Percentiles rank a stretch among this genome's conserved stretches.
These are phyloP conservation scores for Pestalotiopsis sp. DNA, from an alignment of 2,329 filamentous ascomycete genomes.

Conservation along the genomic window DNA sequence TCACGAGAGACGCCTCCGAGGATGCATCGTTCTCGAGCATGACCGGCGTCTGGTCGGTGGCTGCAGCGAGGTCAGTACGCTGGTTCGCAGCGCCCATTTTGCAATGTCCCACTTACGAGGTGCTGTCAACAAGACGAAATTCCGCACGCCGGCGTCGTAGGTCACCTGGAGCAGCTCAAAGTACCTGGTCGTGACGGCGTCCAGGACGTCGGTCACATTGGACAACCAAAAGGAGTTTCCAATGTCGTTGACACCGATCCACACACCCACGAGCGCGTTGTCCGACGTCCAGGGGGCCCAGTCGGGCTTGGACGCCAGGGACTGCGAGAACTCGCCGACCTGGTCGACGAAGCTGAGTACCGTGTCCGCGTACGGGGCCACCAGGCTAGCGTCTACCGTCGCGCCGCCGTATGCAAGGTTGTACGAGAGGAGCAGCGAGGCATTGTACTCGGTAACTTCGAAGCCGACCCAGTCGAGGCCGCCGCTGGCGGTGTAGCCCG, in stretches of 20 bases:
- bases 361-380: constrained; percentile 47
- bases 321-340: constrained; percentile 31
- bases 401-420: constrained; percentile 48
- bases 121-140: constrained; percentile 22
- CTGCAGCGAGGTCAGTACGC: background rate
- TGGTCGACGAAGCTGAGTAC: constrained; percentile 44
- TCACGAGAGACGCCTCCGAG: background rate
- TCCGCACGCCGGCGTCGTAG: constrained; percentile 20
- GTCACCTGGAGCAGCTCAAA: constrained; percentile 21
- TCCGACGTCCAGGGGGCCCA: constrained; percentile 20
- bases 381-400: constrained; percentile 44
- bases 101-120: constrained; percentile 21
- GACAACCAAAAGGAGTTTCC: constrained; percentile 31
- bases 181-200: constrained; percentile 19
- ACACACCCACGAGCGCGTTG: constrained; percentile 28
- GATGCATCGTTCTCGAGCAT: constrained; percentile 3
- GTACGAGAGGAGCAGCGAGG: constrained; percentile 40
- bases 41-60: constrained; percentile 4
- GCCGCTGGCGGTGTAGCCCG: constrained; percentile 48
- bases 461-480: constrained; percentile 48
- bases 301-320: constrained; percentile 16
- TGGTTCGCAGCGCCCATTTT: too few species aligned
- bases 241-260: constrained; percentile 33
- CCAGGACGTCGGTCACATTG: constrained; percentile 22
- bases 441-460: constrained; percentile 38